Percentiles rank a stretch among this genome's conserved stretches.
Evolutionary conservation across 768 basidiomycete genomes (phyloP).

Genomic region (Gautieria morchelliformis): DNA sequence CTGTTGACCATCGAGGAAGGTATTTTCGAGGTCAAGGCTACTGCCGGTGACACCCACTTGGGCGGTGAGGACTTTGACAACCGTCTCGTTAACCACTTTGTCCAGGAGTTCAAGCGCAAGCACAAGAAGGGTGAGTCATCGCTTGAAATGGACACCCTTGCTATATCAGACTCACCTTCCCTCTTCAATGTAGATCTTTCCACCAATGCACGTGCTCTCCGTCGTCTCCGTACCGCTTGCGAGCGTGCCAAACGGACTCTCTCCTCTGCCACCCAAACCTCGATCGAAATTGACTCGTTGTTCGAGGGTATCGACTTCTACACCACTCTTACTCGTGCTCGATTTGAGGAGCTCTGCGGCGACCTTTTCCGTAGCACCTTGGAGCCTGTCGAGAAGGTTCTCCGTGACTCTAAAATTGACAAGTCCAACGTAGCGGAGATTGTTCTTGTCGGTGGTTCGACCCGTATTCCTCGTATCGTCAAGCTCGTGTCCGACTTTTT

Average conservation of each 20-base stretch:
- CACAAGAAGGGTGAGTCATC: constrained; percentile 74
- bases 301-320: constrained; percentile 98
- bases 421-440: constrained; percentile 94
- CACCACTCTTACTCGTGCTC: constrained; percentile 94
- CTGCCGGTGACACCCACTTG: constrained; percentile 95
- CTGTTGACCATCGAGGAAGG: constrained; percentile 94
- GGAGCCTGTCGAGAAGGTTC: constrained; percentile 95
- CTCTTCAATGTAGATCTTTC: constrained; percentile 56
- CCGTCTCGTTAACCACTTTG: constrained; percentile 94
- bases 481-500: constrained; percentile 99
- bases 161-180: too few relatives aligned
- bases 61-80: constrained; percentile 99
- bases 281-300: constrained; percentile 96
- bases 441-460: constrained; percentile 95
- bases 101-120: constrained; percentile 95
- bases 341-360: constrained; percentile 93
- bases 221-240: constrained; percentile 95
- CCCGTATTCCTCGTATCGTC: constrained; percentile 95
- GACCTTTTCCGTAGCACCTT: constrained; percentile 91
- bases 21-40: constrained; percentile 97
- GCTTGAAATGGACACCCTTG: too few relatives aligned
- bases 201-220: constrained; percentile 86
- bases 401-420: constrained; percentile 97
- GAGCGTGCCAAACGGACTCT: constrained; percentile 98
- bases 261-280: constrained; percentile 92